Percentiles rank a stretch among this genome's conserved stretches.
phyloP scores from a whole-genome alignment of 768 basidiomycete genomes.

The Lactarius hengduanensis region DNA sequence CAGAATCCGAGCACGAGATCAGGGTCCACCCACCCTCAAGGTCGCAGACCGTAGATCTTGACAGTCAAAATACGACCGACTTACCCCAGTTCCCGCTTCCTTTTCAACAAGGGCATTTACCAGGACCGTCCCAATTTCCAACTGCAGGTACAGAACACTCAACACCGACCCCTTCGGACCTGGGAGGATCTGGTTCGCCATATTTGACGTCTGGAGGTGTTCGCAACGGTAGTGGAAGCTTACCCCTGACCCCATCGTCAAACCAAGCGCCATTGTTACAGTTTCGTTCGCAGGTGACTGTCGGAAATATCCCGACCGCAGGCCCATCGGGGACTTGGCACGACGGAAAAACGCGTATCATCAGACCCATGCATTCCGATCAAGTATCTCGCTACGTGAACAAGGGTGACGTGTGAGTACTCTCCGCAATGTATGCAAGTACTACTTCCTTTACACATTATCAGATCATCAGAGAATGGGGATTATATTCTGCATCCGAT shows the following conservation, averaged over 20 bases:
- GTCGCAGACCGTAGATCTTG: neutral
- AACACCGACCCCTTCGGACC: neutral
- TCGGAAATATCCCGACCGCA: too few species aligned
- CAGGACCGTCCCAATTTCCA: neutral
- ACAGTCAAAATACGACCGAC: too few species aligned
- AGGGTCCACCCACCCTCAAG: slow-evolving; percentile 10
- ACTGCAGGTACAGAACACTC: neutral
- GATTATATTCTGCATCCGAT: fast-evolving
- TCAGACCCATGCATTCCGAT: slow-evolving; percentile 15
- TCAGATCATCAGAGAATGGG: neutral
- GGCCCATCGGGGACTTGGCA: too few species aligned
- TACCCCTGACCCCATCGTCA: neutral
- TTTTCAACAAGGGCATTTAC: neutral
- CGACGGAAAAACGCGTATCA: fast-evolving
- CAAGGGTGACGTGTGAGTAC: slow-evolving; percentile 11
- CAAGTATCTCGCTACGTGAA: slow-evolving; percentile 20
- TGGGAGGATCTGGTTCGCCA: neutral
- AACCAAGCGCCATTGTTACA: neutral
- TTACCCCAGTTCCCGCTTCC: too few species aligned
- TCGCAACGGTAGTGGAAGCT: neutral
- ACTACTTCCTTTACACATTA: neutral
- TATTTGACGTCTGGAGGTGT: neutral
- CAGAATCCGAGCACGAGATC: too few species aligned
- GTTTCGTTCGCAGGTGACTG: neutral
- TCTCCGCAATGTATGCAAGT: neutral